phyloP scores from a whole-genome alignment of 1,139 yeast genomes.

The Debaryomyces sp. region DNA sequence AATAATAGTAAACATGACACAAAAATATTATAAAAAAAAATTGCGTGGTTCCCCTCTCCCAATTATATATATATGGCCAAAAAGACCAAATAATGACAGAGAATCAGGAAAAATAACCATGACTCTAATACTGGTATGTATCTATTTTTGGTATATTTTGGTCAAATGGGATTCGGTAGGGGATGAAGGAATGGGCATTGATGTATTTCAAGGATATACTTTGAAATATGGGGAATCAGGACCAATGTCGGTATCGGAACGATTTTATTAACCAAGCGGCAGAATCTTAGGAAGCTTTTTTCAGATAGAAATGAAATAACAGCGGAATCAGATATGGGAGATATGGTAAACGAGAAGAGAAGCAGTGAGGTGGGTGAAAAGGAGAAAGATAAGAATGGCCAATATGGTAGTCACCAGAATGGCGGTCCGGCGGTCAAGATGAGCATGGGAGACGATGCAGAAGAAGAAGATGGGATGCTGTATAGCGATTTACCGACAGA shows the following conservation, averaged over 20 bases:
- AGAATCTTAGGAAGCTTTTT: constrained; percentile 16
- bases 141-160: not conserved
- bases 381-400: not conserved
- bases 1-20: constrained; percentile 8
- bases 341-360: not conserved
- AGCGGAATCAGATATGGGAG: not conserved
- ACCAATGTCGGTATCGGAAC: not conserved
- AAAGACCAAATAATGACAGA: not conserved
- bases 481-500: constrained; percentile 23
- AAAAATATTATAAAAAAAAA: constrained; percentile 3
- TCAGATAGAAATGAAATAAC: constrained; percentile 3
- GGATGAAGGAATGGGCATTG: not conserved
- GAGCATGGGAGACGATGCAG: not conserved
- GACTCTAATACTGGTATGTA: constrained; percentile 25
- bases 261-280: constrained; percentile 6
- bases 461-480: not conserved
- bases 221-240: not conserved
- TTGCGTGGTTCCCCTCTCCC: constrained; percentile 7
- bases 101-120: constrained; percentile 9
- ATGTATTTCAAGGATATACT: not conserved
- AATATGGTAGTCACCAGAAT: not conserved
- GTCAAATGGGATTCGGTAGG: not conserved
- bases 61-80: constrained; percentile 3
- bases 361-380: not conserved
- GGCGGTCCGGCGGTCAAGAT: not conserved